Base-by-base conservation (phyloP, 495 filamentous ascomycete genomes). In the Xylaria longipes region DNA sequence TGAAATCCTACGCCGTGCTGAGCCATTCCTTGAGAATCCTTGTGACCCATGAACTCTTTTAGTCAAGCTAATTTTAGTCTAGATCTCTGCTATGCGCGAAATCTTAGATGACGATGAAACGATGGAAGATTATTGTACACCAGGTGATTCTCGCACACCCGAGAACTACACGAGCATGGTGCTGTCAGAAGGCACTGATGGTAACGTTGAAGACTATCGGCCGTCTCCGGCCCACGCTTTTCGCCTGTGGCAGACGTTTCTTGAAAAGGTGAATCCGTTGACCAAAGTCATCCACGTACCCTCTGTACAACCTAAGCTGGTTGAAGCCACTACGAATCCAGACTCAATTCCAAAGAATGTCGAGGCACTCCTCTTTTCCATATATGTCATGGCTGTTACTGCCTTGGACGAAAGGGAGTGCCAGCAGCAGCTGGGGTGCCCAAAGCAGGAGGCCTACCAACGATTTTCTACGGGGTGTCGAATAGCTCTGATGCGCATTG, bases 261-360 rank as follows among this genome's bases (percentile, higher is more conserved):
- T 91, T 17, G 86, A 89, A 68, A 88, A 89, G 72, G 87, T 92
- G 71, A 89, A 93, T 77, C 91, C 91, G 0, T 75, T 94, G 54
- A 87, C 86, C 52, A 94, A 93, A 76, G 78, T 93, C n/a, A 84
- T 93, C 67, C 91, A 94, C 78, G 87, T 85, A 0, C 91, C 91
- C 4, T 90, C 89, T 5, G 70, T 90, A 52, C 86, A 89, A 72
- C 84, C 84, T n/a, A 74, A 79, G 11, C 72, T 89, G 2, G 80
- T 84, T 25, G 82, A 87, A 56, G 84, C 83, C 25, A 75, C 77
- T 3, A 76, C 73, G 33, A 75, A 76, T 72, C 72, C 84, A 27
- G 74, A 68, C 15, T 78, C 76, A 33, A 72, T 89, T 12, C 83
- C 87, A 1, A 84, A 81, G 71, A 84, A 84, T 69, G 69, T 84